A percentile compares a stretch with the other conserved stretches of the same genome.
Evolutionary conservation across 441 rosid genomes (phyloP).

Genomic region (Dalechampia spathulata): DNA sequence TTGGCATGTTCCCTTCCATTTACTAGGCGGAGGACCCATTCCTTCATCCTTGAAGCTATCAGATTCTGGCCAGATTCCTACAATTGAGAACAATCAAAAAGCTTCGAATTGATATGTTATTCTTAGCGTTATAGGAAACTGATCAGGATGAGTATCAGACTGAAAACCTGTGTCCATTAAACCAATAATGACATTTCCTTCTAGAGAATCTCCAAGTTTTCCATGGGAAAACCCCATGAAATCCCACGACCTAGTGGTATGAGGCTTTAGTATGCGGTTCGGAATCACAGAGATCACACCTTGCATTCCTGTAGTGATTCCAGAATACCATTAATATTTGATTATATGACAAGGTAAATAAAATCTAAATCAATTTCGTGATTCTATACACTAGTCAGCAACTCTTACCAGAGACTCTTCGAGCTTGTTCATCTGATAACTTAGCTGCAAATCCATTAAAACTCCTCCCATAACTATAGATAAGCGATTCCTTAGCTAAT

Average conservation of each 20-base stretch:
- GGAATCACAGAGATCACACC: constrained; percentile 77
- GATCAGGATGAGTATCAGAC: background rate
- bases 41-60: constrained; percentile 36
- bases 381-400: too few relatives aligned
- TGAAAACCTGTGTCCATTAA: constrained; percentile 21
- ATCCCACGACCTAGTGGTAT: constrained; percentile 89
- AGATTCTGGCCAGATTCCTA: constrained; percentile 49
- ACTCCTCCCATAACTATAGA: constrained; percentile 15
- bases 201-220: constrained; percentile 17
- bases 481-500: constrained; percentile 6
- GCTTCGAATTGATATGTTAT: background rate
- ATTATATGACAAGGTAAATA: too few relatives aligned
- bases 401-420: constrained; percentile 4
- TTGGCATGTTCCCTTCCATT: constrained; percentile 41
- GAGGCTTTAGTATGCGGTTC: constrained; percentile 46
- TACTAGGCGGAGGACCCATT: constrained; percentile 31
- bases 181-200: constrained; percentile 32
- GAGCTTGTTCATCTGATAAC: constrained; percentile 7
- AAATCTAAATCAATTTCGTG: too few relatives aligned
- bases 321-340: too few relatives aligned
- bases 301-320: constrained; percentile 47
- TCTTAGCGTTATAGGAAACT: background rate
- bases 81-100: background rate
- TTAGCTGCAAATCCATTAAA: constrained; percentile 17
- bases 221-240: constrained; percentile 47